Evolutionary conservation across 805 yeast species (phyloP), one percentile per base, ranked within the genome.

Genomic region (Zygosaccharomyces bailii): DNA sequence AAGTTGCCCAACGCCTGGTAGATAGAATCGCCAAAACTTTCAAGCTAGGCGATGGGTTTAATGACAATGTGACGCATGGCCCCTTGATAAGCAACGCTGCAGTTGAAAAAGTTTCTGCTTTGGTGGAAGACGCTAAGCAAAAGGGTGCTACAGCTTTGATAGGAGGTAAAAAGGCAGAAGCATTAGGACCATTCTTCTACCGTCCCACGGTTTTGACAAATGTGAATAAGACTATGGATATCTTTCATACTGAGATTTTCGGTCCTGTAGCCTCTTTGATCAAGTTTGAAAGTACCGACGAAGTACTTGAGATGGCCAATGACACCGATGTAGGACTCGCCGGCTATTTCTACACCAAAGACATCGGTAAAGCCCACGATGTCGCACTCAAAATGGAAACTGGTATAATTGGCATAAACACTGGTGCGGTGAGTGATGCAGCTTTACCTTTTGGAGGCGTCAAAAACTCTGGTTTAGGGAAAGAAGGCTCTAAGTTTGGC

Each of bases 361-460:
- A 84, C 60, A 57, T 82, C 49, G 77, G 73, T 69, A 80, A 74
- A 55, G 93, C 84, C 23, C 65, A 80, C 47, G 76, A 75, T 42
- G 83, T 84, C 46, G 75, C 93, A 30, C 74, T 75, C 63, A 73
- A 75, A 64, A 59, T 86, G 49, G 79, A 79, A 59, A 82, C 90
- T 45, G 95, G 95, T 68, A 80, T 90, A 39, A 77, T 86, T 51
- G 86, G 91, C 85, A 75, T 84, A 55, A 86, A 86, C 74, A 80
- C 88, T 44, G 82, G 86, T 67, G 87, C 87, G 69, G 87, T 85
- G 61, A 83, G 87, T 73, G 89, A 87, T 67, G 80, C 75, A 54
- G 76, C 81, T 67, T 80, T 88, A 62, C 96, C 96, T 58, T 89
- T 89, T 62, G 96, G 96, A 54, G 96, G 96, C 39, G 84, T 72